Conservation (phyloP, 1,284 basidiomycete species). For the Mixia osmundae region DNA sequence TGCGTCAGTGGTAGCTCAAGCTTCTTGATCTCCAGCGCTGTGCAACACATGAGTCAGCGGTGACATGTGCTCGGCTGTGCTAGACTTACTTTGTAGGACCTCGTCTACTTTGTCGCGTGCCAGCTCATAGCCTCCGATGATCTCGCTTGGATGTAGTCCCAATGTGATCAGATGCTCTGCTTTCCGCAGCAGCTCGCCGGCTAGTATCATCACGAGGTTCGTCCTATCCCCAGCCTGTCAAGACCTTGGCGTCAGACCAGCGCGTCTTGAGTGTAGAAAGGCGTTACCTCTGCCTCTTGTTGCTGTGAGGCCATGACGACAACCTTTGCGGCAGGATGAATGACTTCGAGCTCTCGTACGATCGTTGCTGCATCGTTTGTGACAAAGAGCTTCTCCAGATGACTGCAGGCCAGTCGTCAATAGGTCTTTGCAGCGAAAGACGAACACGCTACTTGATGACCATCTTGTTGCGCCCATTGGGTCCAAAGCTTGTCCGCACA, state of each 20-base stretch:
- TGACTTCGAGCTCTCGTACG: slow-evolving; percentile 91
- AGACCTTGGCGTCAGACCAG: too few species aligned
- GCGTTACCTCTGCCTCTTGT: slow-evolving; percentile 82
- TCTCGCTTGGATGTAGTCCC: slow-evolving; percentile 75
- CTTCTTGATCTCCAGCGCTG: slow-evolving; percentile 21
- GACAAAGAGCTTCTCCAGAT: slow-evolving; percentile 82
- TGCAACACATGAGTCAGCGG: not conserved
- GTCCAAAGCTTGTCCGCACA: slow-evolving; percentile 44
- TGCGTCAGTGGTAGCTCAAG: slow-evolving; percentile 58
- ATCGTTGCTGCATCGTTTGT: slow-evolving; percentile 99
- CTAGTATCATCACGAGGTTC: slow-evolving; percentile 83
- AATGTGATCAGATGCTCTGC: slow-evolving; percentile 80
- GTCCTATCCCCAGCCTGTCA: slow-evolving; percentile 96
- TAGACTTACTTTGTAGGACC: slow-evolving; percentile 63
- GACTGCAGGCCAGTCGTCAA: too few species aligned
- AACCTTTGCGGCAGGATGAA: slow-evolving; percentile 91
- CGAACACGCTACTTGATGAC: too few species aligned
- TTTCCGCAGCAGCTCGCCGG: slow-evolving; percentile 84
- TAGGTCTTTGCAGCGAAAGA: too few species aligned
- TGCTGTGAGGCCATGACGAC: slow-evolving; percentile 94
- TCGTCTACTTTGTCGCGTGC: slow-evolving; percentile 64
- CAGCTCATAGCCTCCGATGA: slow-evolving; percentile 87
- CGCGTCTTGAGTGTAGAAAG: too few species aligned
- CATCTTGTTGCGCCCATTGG: slow-evolving; percentile 64
- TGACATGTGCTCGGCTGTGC: too few species aligned